A percentile compares a stretch with the other conserved stretches of the same genome.
phyloP scores from a whole-genome alignment of 2,329 filamentous ascomycete genomes.

The Emericellopsis cladophorae region DNA sequence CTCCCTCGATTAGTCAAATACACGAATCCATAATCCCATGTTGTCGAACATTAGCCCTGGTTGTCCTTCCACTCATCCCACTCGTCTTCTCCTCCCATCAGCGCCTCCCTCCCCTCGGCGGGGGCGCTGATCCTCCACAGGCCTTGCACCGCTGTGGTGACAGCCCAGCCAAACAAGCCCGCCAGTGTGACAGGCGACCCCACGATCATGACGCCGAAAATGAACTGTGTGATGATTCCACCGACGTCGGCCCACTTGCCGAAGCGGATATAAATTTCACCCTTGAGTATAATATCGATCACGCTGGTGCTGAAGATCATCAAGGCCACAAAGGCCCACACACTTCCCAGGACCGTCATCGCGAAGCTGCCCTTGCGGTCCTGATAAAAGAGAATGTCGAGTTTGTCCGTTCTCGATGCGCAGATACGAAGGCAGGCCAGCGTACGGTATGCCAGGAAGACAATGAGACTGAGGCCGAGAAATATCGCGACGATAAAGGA shows the following conservation, averaged over 20 bases:
- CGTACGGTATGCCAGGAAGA: not conserved
- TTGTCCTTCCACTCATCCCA: constrained; percentile 1
- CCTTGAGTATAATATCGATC: not conserved
- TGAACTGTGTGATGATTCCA: not conserved
- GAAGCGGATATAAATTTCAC: not conserved
- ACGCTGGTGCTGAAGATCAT: not conserved
- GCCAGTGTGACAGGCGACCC: not conserved
- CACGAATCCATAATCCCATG: not conserved
- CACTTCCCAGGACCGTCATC: not conserved
- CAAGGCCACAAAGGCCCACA: not conserved
- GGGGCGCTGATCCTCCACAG: not conserved
- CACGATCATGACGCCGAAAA: not conserved
- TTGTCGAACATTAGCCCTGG: not conserved
- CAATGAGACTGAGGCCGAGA: constrained; percentile 1
- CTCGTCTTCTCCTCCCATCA: not conserved
- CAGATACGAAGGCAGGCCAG: not conserved
- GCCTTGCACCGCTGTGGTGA: not conserved
- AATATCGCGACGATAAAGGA: not conserved
- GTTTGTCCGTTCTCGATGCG: not conserved
- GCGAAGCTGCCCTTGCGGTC: not conserved
- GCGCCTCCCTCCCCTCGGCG: not conserved
- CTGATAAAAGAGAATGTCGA: not conserved
- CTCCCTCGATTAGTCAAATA: not conserved
- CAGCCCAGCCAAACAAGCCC: not conserved
- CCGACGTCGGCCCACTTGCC: not conserved